Percentiles rank a stretch among this genome's conserved stretches.
Conservation (phyloP, 176 grass and related monocot genomes). For the Carex littledalei region DNA sequence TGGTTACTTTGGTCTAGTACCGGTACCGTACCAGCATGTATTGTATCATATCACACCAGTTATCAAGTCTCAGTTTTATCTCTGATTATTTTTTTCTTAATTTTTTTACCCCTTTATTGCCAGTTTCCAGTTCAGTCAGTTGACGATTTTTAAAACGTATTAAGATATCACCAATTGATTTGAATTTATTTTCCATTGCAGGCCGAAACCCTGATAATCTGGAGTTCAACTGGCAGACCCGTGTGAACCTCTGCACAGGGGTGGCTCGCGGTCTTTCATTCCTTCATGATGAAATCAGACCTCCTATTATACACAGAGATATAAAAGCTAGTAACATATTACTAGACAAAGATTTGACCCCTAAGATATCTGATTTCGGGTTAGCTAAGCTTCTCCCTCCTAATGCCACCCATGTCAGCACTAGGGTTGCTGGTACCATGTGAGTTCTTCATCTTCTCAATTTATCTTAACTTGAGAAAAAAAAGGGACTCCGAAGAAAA, state of each 20-base stretch:
- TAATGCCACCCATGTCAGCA: slow-evolving; percentile 83
- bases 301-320: slow-evolving; percentile 75
- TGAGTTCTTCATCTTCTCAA: slow-evolving; percentile 28
- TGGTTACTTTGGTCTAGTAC: not conserved
- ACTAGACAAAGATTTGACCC: slow-evolving; percentile 68
- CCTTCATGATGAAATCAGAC: slow-evolving; percentile 65
- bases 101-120: not conserved
- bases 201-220: slow-evolving; percentile 44
- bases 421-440: slow-evolving; percentile 77
- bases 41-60: not conserved
- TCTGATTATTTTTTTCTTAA: not conserved
- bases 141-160: not conserved
- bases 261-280: slow-evolving; percentile 64
- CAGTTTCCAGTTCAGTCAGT: not conserved
- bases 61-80: not conserved
- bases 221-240: slow-evolving; percentile 60
- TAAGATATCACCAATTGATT: not conserved
- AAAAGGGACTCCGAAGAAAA: not conserved
- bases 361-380: slow-evolving; percentile 91
- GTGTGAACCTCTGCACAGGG: slow-evolving; percentile 66
- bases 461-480: not conserved
- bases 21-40: not conserved
- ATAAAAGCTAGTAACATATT: slow-evolving; percentile 95
- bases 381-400: slow-evolving; percentile 65
- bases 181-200: slow-evolving; percentile 1